phyloP scores from a whole-genome alignment of 768 basidiomycete genomes.

The Scleroderma bovista region DNA sequence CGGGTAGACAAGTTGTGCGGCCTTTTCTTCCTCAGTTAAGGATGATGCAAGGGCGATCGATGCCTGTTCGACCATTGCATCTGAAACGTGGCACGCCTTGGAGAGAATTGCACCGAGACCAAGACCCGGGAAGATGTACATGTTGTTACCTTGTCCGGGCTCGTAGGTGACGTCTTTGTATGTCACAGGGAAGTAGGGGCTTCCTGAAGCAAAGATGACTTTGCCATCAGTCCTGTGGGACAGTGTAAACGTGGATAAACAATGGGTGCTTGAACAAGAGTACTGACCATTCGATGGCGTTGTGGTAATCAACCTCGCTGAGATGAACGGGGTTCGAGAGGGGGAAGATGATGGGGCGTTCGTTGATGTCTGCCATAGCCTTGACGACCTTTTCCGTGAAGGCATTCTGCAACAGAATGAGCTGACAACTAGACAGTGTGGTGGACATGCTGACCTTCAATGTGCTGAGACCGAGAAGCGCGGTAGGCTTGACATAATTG shows the following conservation, averaged over 20 bases:
- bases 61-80: constrained; percentile 64
- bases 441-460: constrained; percentile 22
- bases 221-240: constrained; percentile 53
- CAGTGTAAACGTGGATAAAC: not conserved
- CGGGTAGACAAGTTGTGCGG: constrained; percentile 59
- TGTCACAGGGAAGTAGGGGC: constrained; percentile 55
- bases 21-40: constrained; percentile 49
- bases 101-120: constrained; percentile 60
- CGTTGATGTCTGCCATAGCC: constrained; percentile 59
- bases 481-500: constrained; percentile 68
- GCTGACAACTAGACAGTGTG: not conserved
- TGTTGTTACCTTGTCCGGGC: constrained; percentile 78
- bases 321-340: constrained; percentile 68
- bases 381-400: constrained; percentile 61
- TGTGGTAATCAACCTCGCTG: constrained; percentile 53
- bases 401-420: constrained; percentile 33
- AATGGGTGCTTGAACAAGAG: not conserved
- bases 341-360: constrained; percentile 76
- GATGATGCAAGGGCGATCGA: constrained; percentile 57
- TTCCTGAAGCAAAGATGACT: constrained; percentile 69
- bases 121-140: constrained; percentile 63
- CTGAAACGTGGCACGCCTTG: constrained; percentile 54
- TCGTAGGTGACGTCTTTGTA: constrained; percentile 45
- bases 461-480: constrained; percentile 71
- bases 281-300: constrained; percentile 53